phyloP scores from a whole-genome alignment of 495 filamentous ascomycete genomes.

The Sordaria brevicollis region DNA sequence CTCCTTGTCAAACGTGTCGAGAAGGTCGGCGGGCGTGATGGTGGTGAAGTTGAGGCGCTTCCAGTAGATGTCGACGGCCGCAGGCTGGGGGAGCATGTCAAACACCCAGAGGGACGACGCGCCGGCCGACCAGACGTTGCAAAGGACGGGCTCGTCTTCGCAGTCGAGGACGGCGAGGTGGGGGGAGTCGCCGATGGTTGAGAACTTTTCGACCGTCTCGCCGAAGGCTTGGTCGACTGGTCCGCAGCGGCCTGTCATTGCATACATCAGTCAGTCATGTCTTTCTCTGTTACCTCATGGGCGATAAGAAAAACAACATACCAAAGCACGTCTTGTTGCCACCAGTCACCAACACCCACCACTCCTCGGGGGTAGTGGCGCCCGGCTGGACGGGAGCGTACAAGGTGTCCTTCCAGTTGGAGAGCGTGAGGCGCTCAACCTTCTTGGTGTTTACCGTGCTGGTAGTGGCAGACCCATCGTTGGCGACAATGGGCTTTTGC shows the following conservation, averaged over 20 bases:
- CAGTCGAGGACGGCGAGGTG: slow-evolving; percentile 69
- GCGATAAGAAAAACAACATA: slow-evolving; percentile 19
- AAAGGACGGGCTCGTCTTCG: slow-evolving; percentile 68
- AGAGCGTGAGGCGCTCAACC: slow-evolving; percentile 51
- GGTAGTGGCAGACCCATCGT: slow-evolving; percentile 15
- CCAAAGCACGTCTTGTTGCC: slow-evolving; percentile 83
- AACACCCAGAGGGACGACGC: slow-evolving; percentile 65
- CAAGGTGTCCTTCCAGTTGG: slow-evolving; percentile 60
- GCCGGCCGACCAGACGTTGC: slow-evolving; percentile 67
- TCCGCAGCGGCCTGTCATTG: slow-evolving; percentile 32
- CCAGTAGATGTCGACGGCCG: slow-evolving; percentile 52
- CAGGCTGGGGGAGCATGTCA: slow-evolving; percentile 42
- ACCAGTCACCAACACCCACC: slow-evolving; percentile 72
- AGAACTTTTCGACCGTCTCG: slow-evolving; percentile 58
- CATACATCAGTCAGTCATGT: slow-evolving; percentile 2
- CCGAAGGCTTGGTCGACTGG: slow-evolving; percentile 39
- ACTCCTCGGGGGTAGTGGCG: slow-evolving; percentile 55
- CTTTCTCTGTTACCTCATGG: not conserved
- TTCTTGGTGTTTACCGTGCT: slow-evolving; percentile 35
- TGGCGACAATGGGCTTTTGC: slow-evolving; percentile 24
- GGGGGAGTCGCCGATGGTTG: slow-evolving; percentile 54
- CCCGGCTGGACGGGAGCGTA: slow-evolving; percentile 50
- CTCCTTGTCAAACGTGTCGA: slow-evolving; percentile 53
- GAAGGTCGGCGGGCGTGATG: slow-evolving; percentile 50
- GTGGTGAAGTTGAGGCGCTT: slow-evolving; percentile 56